Percentiles rank a stretch among this genome's conserved stretches.
Conservation (phyloP, 2,329 filamentous ascomycete genomes). For the Cladosporium austrohemisphaericum region DNA sequence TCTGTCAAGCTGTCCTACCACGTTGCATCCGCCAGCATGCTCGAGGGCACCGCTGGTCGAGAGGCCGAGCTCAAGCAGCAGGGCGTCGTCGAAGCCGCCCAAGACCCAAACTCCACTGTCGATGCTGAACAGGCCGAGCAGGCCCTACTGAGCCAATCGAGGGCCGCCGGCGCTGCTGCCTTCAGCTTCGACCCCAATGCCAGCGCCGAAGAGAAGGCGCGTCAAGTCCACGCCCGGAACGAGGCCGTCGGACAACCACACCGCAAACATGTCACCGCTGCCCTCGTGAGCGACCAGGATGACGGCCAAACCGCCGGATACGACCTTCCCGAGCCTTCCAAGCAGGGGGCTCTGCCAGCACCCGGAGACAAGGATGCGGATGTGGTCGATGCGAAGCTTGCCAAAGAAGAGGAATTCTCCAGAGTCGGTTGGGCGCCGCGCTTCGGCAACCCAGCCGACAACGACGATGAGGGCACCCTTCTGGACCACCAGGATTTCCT, state of each 20-base stretch:
- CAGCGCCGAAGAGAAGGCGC: conserved; percentile 75
- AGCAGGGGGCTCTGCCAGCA: conserved; percentile 62
- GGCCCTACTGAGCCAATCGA: conserved; percentile 71
- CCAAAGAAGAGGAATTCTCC: conserved; percentile 34
- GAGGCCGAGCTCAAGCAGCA: conserved; percentile 71
- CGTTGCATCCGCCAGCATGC: conserved; percentile 16
- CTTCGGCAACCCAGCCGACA: conserved; percentile 65
- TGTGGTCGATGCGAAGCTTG: conserved; percentile 2
- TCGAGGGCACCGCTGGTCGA: conserved; percentile 21
- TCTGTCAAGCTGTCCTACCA: conserved; percentile 9
- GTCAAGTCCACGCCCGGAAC: conserved; percentile 61
- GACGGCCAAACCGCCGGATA: conserved; percentile 66
- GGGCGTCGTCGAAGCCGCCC: conserved; percentile 72
- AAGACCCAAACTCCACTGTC: conserved; percentile 64
- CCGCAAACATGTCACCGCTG: conserved; percentile 60
- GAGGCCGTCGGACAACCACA: conserved; percentile 23
- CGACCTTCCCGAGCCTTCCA: conserved; percentile 72
- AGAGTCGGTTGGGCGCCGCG: conserved; percentile 83
- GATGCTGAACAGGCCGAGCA: conserved; percentile 68
- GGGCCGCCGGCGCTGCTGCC: conserved; percentile 72
- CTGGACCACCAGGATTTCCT: conserved; percentile 86
- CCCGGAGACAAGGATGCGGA: conserved; percentile 46
- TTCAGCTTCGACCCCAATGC: conserved; percentile 87
- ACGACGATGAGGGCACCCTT: conserved; percentile 58
- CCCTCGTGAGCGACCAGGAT: conserved; percentile 75